Evolutionary conservation across 1,284 basidiomycete species (phyloP), one percentile per base, ranked within the genome.

Genomic region (Austroboletus novae-zelandiae): DNA sequence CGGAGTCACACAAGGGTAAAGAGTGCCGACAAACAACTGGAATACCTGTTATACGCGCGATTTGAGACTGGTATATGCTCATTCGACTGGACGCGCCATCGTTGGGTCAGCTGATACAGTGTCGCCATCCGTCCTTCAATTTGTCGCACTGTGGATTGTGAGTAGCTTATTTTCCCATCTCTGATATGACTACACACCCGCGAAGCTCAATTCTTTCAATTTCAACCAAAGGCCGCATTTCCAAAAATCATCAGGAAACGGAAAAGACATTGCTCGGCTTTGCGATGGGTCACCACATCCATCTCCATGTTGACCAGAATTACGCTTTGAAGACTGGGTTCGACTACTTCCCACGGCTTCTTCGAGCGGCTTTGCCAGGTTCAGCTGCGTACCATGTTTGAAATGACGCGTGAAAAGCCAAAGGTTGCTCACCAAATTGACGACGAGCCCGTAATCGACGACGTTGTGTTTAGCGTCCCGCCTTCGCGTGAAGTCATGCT

Each of bases 1-100:
- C 25, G 40, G 32, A 17, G 48, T 53, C 43, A 45, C 18, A 34
- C n/a, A 17, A 40, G 15, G 20, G 32, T 35, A 18, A 43, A 27
- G 15, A 31, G 3, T 30, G 46, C 7, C 40, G 45, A 54, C 7
- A 50, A 37, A n/a, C 10, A 23, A 48, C 32, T 14, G 32, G 60
- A 75, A 49, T 55, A 86, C 86, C 79, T 81, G 42, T 87, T 81
- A 57, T 87, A 87, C 49, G 74, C 71, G 8, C 70, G 66, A 30
- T 76, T 73, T 50, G 48, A 62, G 40, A 53, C 45, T 15, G 54
- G 47, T 27, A 48, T 41, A 23, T 55, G 51, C 1, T 50, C 57
- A 5, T 51, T 45, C 10, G 43, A 29, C 43, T 46, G 52, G 9
- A 72, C 62, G 18, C 69, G 59, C 5, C 59, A 58, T 17, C 76